A percentile compares a stretch with the other conserved stretches of the same genome.
phyloP scores from a whole-genome alignment of 2,329 filamentous ascomycete species.

The Rugonectria rugulosa region DNA sequence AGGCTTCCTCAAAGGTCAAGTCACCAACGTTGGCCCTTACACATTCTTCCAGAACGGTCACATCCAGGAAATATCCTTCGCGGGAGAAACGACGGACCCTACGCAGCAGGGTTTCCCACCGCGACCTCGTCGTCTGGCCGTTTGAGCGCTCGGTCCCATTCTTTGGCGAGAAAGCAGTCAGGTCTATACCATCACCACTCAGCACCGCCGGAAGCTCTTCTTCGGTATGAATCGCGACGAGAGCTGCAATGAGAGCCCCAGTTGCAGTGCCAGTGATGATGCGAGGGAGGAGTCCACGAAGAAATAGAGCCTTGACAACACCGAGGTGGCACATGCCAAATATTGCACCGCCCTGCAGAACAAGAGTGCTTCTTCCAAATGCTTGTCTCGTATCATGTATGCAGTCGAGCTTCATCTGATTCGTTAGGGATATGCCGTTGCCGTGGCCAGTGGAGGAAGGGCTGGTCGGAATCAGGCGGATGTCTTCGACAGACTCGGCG shows the following conservation, averaged over 20 bases:
- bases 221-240: slow-evolving; percentile 87
- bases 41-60: slow-evolving; percentile 81
- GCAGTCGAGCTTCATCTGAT: slow-evolving; percentile 83
- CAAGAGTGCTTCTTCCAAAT: slow-evolving; percentile 84
- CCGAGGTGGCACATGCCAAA: slow-evolving; percentile 92
- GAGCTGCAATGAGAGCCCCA: slow-evolving; percentile 85
- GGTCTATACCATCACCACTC: slow-evolving; percentile 80
- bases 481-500: slow-evolving; percentile 80
- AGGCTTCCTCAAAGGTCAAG: slow-evolving; percentile 92
- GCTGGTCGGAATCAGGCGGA: slow-evolving; percentile 70
- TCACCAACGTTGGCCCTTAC: slow-evolving; percentile 87
- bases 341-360: slow-evolving; percentile 89
- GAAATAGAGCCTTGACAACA: slow-evolving; percentile 85
- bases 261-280: slow-evolving; percentile 93
- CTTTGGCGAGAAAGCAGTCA: slow-evolving; percentile 74
- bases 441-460: slow-evolving; percentile 46
- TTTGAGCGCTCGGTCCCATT: slow-evolving; percentile 39
- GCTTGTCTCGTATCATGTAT: slow-evolving; percentile 87
- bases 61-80: slow-evolving; percentile 86
- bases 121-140: slow-evolving; percentile 50
- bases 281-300: slow-evolving; percentile 80
- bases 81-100: slow-evolving; percentile 73
- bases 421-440: slow-evolving; percentile 60
- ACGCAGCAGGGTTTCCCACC: slow-evolving; percentile 68
- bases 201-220: slow-evolving; percentile 82